These are phyloP conservation scores for Moricandia arvensis DNA, from an alignment of 345 rosid species.

Conservation along the genomic window DNA sequence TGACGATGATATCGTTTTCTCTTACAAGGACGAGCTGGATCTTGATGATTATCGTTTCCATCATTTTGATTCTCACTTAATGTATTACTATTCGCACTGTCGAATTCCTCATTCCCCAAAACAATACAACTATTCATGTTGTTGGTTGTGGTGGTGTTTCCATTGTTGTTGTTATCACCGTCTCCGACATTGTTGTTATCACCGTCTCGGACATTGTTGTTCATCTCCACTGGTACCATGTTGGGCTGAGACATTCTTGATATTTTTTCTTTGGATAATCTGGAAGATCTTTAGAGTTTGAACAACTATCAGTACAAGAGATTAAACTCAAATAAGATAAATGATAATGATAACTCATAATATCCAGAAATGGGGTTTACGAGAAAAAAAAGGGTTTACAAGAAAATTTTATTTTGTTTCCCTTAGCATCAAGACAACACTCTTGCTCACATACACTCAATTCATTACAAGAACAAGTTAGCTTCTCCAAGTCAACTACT, in stretches of 20 bases:
- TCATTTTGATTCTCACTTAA: constrained; percentile 65
- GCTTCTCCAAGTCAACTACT: constrained; percentile 6
- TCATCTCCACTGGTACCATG: neutral
- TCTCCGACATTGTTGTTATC: neutral
- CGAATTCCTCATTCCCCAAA: neutral
- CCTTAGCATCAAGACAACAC: neutral
- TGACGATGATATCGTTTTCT: constrained; percentile 89
- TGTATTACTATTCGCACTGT: constrained; percentile 38
- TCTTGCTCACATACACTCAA: neutral
- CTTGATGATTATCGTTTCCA: constrained; percentile 46
- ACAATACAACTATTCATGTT: neutral
- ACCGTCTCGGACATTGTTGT: neutral
- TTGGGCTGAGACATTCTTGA: constrained; percentile 7
- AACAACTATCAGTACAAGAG: neutral
- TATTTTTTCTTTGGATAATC: neutral
- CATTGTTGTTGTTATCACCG: neutral
- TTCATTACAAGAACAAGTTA: neutral
- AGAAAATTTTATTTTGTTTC: neutral
- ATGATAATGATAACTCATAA: neutral
- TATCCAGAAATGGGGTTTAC: neutral
- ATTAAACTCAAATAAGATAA: neutral
- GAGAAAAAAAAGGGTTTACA: neutral
- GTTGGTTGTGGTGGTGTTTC: neutral
- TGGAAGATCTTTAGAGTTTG: constrained; percentile 6
- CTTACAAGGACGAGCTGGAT: constrained; percentile 46